Base-by-base conservation (phyloP, 192 early-diverging fungal genomes). In the Backusella luteola region DNA sequence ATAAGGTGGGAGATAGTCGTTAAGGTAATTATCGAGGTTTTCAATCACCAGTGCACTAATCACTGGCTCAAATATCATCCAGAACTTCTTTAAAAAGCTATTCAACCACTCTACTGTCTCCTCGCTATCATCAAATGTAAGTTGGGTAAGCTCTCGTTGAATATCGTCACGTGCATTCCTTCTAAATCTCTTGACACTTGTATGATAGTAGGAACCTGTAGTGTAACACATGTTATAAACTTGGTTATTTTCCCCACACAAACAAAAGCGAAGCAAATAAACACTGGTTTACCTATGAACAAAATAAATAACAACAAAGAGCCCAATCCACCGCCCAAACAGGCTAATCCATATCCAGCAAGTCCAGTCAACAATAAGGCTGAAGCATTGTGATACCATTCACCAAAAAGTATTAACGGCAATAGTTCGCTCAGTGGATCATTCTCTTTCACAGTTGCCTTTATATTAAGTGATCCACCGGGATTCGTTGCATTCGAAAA, bases 91-190 rank as follows among this genome's bases (percentile, higher is more conserved):
- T 34, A 92, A 75, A 78, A 94, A 93, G 77, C 85, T 84, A 81
- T 95, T 95, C 35, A 95, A 75, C 94, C 94, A 95, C 29, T 93
- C 90, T 19, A 90, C 91, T 56, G 87, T 85, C 79, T 91, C 90
- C 49, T 88, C 80, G 21, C 84, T 85, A 7, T 79, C 77, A 8
- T 84, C 88, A 15, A 91, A 77, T 11, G 80, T 80, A 5, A 75
- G 69, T 34, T 74, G 75, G 67, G 85, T 80, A 35, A 89, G 77
- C 26, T 88, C 87, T 6, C 90, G 85, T 75, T 84, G 78, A 19
- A 89, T 78, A 80, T 91, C 90, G 67, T 89, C 88, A 34, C 87
- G 88, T 39, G 86, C 79, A 34, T 83, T 74, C 53, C 86, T 79
- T 56, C 90, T 82, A 56, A 87, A 87, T 32, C 90, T 84, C 6